Evolutionary conservation across 2,329 filamentous ascomycete genomes (phyloP).

Genomic region (Corinectria fuckeliana): DNA sequence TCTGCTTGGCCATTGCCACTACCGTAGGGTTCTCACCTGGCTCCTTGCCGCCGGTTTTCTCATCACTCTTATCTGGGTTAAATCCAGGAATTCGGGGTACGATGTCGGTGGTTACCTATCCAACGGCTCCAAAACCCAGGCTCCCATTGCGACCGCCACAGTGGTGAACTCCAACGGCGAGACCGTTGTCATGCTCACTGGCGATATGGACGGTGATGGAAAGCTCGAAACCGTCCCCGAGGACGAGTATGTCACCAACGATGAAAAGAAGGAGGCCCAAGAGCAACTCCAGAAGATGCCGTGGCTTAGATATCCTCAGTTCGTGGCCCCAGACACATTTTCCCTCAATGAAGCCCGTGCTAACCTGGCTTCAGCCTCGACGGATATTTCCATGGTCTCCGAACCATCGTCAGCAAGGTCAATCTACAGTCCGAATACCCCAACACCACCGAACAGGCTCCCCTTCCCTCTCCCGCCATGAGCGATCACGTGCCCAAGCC

Average conservation of each 20-base stretch:
- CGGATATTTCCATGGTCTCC: conserved; percentile 80
- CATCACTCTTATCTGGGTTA: conserved; percentile 50
- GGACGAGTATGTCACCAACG: conserved; percentile 38
- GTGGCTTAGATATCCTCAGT: conserved; percentile 51
- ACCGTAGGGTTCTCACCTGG: conserved; percentile 61
- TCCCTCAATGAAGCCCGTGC: neutral
- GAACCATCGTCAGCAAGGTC: conserved; percentile 67
- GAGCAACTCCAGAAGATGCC: conserved; percentile 45
- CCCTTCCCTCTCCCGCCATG: conserved; percentile 43
- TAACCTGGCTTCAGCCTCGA: conserved; percentile 65
- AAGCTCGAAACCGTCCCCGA: conserved; percentile 35
- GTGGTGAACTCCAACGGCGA: conserved; percentile 36
- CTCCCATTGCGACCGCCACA: conserved; percentile 36
- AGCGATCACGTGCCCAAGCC: conserved; percentile 51
- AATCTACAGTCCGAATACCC: conserved; percentile 80
- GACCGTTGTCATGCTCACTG: conserved; percentile 39
- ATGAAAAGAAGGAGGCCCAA: conserved; percentile 39
- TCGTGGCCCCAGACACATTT: conserved; percentile 22
- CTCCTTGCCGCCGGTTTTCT: conserved; percentile 50
- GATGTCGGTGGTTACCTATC: conserved; percentile 33
- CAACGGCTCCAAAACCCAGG: conserved; percentile 32
- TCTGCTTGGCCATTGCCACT: conserved; percentile 59
- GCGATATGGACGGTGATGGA: conserved; percentile 39
- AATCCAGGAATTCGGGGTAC: conserved; percentile 38
- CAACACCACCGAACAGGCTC: conserved; percentile 43